A percentile compares a stretch with the other conserved stretches of the same genome.
Conservation (phyloP, 192 early-diverging fungal genomes). For the Coemansia sp. region DNA sequence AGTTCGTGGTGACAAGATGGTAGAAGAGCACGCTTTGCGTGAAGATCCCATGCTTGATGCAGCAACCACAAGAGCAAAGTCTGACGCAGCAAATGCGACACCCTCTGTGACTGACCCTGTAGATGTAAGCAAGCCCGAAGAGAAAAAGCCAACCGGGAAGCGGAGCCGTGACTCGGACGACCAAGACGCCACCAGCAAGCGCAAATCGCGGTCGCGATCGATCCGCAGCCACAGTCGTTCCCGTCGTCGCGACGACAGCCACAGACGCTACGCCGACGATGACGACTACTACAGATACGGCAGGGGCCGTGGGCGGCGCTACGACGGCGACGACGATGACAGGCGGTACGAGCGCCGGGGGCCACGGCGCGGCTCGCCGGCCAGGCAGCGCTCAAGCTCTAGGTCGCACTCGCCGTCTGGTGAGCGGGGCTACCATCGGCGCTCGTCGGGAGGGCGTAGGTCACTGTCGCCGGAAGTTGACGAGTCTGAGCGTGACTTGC, state of each 20-base stretch:
- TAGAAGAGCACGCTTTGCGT: constrained; percentile 13
- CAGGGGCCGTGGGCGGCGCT: constrained; percentile 11
- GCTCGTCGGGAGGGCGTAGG: constrained; percentile 10
- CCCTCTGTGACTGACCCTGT: constrained; percentile 15
- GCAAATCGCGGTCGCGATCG: constrained; percentile 10
- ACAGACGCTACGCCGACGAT: constrained; percentile 9
- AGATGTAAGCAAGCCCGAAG: constrained; percentile 8
- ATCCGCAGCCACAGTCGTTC: constrained; percentile 8
- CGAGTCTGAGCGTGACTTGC: constrained; percentile 77
- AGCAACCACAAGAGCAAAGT: constrained; percentile 14
- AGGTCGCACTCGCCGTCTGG: constrained; percentile 10
- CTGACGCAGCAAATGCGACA: constrained; percentile 13
- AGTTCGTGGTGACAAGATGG: constrained; percentile 1
- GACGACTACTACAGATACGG: constrained; percentile 13
- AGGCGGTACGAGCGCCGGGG: constrained; percentile 9
- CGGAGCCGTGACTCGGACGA: background rate
- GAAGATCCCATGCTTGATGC: background rate
- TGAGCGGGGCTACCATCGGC: constrained; percentile 8
- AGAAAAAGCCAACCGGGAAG: background rate
- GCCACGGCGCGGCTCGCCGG: constrained; percentile 12
- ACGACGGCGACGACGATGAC: constrained; percentile 18
- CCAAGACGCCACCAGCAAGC: background rate
- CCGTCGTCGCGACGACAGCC: constrained; percentile 3
- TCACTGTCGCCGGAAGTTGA: constrained; percentile 69
- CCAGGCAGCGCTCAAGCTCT: constrained; percentile 14